Percentiles rank a stretch among this genome's conserved stretches.
Evolutionary conservation across 129 eudicot species (phyloP).

Genomic region (Chrysanthemum lavandulifolium): DNA sequence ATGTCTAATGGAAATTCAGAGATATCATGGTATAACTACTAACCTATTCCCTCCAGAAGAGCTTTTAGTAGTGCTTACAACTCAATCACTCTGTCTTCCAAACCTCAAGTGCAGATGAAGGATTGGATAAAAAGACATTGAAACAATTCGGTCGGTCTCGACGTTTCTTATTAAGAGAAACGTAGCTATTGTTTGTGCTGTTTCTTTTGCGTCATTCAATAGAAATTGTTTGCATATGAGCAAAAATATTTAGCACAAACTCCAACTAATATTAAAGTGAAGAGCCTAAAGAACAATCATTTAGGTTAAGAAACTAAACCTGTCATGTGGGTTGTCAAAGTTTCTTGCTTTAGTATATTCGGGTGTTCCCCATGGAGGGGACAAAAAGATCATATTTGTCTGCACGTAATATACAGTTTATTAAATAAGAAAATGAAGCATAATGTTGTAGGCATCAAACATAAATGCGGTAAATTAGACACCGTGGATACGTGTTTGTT

Average conservation of each 20-base stretch:
- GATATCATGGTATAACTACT: neutral
- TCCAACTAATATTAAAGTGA: constrained; percentile 1
- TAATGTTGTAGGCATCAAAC: neutral
- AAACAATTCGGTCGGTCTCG: constrained; percentile 69
- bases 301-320: constrained; percentile 38
- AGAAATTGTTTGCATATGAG: constrained; percentile 50
- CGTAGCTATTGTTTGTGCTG: constrained; percentile 73
- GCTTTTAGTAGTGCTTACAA: constrained; percentile 79
- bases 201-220: constrained; percentile 54
- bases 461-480: neutral
- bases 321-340: constrained; percentile 75
- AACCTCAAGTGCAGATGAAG: constrained; percentile 52
- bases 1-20: neutral
- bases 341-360: constrained; percentile 61
- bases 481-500: constrained; percentile 29
- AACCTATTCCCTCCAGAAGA: constrained; percentile 79
- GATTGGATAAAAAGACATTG: constrained; percentile 59
- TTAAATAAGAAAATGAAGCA: neutral
- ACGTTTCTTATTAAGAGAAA: constrained; percentile 81
- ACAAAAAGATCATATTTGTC: constrained; percentile 76
- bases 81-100: constrained; percentile 88
- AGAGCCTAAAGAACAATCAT: neutral
- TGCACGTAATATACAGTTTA: constrained; percentile 29
- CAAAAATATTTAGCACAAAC: constrained; percentile 4
- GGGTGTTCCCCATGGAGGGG: constrained; percentile 56